Conservation (phyloP, 306 rosid genomes). For the Cucumis cinereus region DNA sequence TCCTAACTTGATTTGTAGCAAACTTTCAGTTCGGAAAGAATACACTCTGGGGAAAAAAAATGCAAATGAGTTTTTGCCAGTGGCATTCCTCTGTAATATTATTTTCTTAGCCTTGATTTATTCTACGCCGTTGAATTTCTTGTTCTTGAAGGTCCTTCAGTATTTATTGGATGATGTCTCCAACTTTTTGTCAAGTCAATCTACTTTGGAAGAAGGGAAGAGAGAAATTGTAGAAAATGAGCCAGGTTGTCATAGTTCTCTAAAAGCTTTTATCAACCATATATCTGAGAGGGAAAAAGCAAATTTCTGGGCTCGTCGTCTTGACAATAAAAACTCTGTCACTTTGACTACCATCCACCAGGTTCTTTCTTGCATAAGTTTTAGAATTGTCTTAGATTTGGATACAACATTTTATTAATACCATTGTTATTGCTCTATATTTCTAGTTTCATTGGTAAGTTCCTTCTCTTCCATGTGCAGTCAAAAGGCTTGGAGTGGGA, state of each 20-base stretch:
- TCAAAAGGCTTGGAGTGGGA: conserved; percentile 99
- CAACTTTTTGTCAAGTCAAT: conserved; percentile 54
- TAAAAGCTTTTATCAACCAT: conserved; percentile 56
- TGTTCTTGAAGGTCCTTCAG: conserved; percentile 64
- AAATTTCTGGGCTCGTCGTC: conserved; percentile 54
- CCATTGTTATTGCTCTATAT: background rate
- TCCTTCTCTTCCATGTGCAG: conserved; percentile 29
- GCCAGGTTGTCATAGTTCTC: conserved; percentile 42
- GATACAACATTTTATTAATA: background rate
- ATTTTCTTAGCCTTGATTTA: background rate
- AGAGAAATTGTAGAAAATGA: conserved; percentile 23
- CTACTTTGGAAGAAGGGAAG: conserved; percentile 27
- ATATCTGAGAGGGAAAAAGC: conserved; percentile 71
- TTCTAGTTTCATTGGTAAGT: background rate
- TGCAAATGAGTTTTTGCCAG: background rate
- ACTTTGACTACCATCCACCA: conserved; percentile 93
- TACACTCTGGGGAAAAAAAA: background rate
- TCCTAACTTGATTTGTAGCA: background rate
- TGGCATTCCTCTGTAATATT: background rate
- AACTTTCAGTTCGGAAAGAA: background rate
- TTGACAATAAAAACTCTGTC: conserved; percentile 62
- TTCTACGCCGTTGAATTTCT: background rate
- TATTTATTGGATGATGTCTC: conserved; percentile 81
- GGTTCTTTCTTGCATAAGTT: conserved; percentile 22
- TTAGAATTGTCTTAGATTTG: background rate